Evolutionary conservation across 495 filamentous ascomycete genomes (phyloP), one percentile per base, ranked within the genome.

Genomic region (Lasiosphaeria ovina): DNA sequence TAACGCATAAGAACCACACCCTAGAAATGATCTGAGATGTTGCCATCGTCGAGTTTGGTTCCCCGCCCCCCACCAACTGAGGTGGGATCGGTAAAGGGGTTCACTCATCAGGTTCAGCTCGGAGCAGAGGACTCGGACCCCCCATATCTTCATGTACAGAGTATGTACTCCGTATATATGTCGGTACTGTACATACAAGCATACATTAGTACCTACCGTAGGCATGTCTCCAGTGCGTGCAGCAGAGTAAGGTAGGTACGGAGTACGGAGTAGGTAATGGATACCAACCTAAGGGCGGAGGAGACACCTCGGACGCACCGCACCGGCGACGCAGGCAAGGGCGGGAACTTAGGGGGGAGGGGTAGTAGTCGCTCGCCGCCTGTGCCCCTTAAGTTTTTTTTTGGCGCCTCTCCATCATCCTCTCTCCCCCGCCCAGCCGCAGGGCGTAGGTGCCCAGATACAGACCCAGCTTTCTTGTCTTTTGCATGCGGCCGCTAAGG

Each of bases 1-100:
- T 34, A 53, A 35, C 14, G 33, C 51, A 34, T 34, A 53, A 36
- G 33, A 53, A 53, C 24, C 24, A 24, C 24, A 24, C 24, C 24
- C 24, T 24, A 24, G 24, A 12, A 53, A 38, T 35, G 51, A 53
- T 53, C 51, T 53, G 51, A 35, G 51, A 53, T 53, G 51, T 53
- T 11, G 14, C 35, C 7, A 14, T 10, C 35, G 4, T 34, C 51
- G 32, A 12, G 51, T 38, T 38, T 50, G 12, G 8, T 9, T 3
- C 48, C 48, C 17, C 11, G 1, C 48, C 16, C 14, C 8, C 48
- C 48, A 50, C 48, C 48, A 50, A 11, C 48, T 50, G 31, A 24
- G 7, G 24, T 24, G 24, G 24, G 24, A 24, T 24, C 24, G 24
- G 24, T 24, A 24, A 24, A 24, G 24, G 24, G 24, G 24, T 24